Evolutionary conservation across 345 rosid genomes (phyloP).

Genomic region (Kernera saxatilis): DNA sequence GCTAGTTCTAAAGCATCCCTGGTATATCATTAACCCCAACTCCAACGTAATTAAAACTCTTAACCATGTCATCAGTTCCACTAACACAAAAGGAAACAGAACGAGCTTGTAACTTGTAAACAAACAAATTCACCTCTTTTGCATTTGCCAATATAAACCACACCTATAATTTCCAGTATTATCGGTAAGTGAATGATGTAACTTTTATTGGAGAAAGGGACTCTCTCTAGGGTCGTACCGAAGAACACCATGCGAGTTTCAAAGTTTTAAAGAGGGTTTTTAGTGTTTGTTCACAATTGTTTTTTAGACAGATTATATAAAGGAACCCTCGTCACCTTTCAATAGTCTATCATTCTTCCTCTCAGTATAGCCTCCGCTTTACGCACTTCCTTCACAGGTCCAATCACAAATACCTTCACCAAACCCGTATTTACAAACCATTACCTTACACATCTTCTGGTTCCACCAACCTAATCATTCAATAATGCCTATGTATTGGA

Average conservation of each 20-base stretch:
- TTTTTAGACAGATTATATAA: conserved; percentile 13
- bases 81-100: no score
- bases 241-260: conserved; percentile 15
- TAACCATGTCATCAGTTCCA: no score
- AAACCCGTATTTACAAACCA: neutral
- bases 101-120: no score
- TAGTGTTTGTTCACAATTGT: neutral
- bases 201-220: conserved; percentile 13
- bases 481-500: neutral
- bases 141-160: no score
- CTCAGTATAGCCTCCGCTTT: conserved; percentile 91
- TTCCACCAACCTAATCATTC: neutral
- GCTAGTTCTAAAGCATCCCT: no score
- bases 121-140: no score
- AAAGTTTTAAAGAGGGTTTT: neutral
- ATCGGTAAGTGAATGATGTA: neutral
- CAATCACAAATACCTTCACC: conserved; percentile 71
- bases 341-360: conserved; percentile 74
- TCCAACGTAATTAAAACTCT: no score
- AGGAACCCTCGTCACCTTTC: conserved; percentile 20
- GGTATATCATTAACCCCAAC: no score
- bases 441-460: neutral
- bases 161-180: neutral
- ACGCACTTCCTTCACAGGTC: conserved; percentile 80
- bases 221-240: neutral